These are phyloP conservation scores for Aspergillus ellipticus DNA, from an alignment of 495 filamentous ascomycete species.

Conservation along the genomic window DNA sequence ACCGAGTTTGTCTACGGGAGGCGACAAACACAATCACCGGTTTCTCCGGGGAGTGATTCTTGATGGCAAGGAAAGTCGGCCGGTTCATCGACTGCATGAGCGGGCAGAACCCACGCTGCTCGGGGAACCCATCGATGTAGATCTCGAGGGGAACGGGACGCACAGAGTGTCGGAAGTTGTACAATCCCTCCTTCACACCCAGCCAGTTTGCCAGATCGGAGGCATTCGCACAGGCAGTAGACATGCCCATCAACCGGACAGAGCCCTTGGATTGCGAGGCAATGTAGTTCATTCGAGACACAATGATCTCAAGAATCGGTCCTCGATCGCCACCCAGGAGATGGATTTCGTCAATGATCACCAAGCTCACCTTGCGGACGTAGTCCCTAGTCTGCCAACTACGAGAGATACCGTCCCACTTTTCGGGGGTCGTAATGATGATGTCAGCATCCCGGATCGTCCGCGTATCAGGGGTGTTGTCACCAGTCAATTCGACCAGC, in stretches of 20 bases:
- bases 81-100: constrained; percentile 99
- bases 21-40: constrained; percentile 98
- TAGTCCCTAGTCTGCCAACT: constrained; percentile 97
- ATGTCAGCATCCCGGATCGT: constrained; percentile 95
- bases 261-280: constrained; percentile 82
- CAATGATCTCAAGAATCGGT: constrained; percentile 98
- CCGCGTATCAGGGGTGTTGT: constrained; percentile 94
- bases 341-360: constrained; percentile 99
- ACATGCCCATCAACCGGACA: constrained; percentile 94
- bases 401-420: constrained; percentile 99
- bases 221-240: constrained; percentile 95
- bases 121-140: constrained; percentile 96
- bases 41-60: constrained; percentile 91
- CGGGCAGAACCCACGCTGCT: constrained; percentile 92
- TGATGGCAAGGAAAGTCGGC: constrained; percentile 93
- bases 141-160: constrained; percentile 93
- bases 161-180: constrained; percentile 98
- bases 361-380: constrained; percentile 88
- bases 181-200: constrained; percentile 93
- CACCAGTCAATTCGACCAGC: constrained; percentile 94
- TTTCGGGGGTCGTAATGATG: constrained; percentile 97
- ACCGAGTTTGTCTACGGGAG: constrained; percentile 86
- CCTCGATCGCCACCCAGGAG: constrained; percentile 92
- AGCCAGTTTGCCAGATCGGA: constrained; percentile 94
- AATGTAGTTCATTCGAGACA: constrained; percentile 99